These are phyloP conservation scores for Camellia sinensis DNA, from an alignment of 148 eudicot genomes.

Conservation along the genomic window DNA sequence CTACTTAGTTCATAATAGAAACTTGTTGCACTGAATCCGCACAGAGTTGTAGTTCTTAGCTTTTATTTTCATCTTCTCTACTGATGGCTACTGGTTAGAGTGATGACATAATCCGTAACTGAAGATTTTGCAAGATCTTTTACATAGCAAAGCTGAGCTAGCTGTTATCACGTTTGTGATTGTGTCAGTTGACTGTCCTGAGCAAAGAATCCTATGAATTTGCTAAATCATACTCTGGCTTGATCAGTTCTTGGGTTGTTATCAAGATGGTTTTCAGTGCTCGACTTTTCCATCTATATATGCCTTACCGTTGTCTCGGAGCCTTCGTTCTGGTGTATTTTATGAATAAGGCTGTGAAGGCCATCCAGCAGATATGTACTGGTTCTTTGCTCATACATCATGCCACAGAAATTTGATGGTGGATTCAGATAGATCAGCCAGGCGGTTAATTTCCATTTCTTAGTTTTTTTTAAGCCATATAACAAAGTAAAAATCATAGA, in stretches of 20 bases:
- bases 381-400: conserved; percentile 23
- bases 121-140: conserved; percentile 17
- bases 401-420: conserved; percentile 30
- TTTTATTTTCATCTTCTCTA: conserved; percentile 21
- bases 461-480: conserved; percentile 32
- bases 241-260: conserved; percentile 22
- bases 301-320: conserved; percentile 27
- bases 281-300: conserved; percentile 20
- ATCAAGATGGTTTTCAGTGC: conserved; percentile 50
- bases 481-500: conserved; percentile 22
- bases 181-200: conserved; percentile 22
- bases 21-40: conserved; percentile 28
- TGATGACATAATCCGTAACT: conserved; percentile 25
- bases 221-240: conserved; percentile 11
- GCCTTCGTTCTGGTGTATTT: conserved; percentile 26
- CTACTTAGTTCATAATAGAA: conserved; percentile 40
- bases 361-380: conserved; percentile 26
- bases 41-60: conserved; percentile 27
- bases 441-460: conserved; percentile 28
- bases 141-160: conserved; percentile 9
- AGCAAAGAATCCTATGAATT: conserved; percentile 9
- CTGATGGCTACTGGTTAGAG: conserved; percentile 43
- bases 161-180: conserved; percentile 30
- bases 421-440: conserved; percentile 43
- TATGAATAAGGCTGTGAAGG: conserved; percentile 47